Percentiles rank a stretch among this genome's conserved stretches.
Evolutionary conservation across 1,139 yeast genomes (phyloP).

Genomic region (Kodamaea ohmeri): DNA sequence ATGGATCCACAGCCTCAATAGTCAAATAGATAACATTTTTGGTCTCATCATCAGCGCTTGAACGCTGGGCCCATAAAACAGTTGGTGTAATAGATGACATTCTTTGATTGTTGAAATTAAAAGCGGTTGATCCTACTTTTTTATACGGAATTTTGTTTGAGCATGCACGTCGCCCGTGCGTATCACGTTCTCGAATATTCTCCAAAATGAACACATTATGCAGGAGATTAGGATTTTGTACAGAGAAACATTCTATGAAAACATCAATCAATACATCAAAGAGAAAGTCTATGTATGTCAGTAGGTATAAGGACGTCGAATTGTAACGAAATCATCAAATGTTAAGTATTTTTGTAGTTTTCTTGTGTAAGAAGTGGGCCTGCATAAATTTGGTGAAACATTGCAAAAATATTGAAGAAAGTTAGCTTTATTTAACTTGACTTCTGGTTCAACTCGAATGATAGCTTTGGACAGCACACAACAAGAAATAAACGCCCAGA

Average conservation of each 20-base stretch:
- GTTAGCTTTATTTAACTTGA: too few relatives aligned
- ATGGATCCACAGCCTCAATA: constrained; percentile 69
- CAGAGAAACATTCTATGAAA: too few relatives aligned
- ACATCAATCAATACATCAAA: background rate
- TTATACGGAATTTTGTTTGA: constrained; percentile 1
- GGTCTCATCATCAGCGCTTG: constrained; percentile 62
- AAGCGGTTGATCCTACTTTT: background rate
- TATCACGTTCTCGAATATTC: constrained; percentile 19
- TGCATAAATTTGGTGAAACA: too few relatives aligned
- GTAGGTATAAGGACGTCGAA: too few relatives aligned
- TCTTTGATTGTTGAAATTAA: background rate
- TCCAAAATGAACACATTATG: constrained; percentile 12
- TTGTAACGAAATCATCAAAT: too few relatives aligned
- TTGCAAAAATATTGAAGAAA: too few relatives aligned
- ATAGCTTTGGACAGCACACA: too few relatives aligned
- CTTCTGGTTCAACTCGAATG: too few relatives aligned
- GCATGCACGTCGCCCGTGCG: background rate
- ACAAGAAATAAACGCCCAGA: too few relatives aligned
- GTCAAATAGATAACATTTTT: constrained; percentile 79
- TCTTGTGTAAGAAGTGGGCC: too few relatives aligned
- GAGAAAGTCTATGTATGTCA: background rate
- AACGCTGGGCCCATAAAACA: constrained; percentile 96
- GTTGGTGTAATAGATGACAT: constrained; percentile 19
- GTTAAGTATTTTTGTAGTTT: too few relatives aligned
- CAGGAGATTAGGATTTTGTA: too few relatives aligned